Base-by-base conservation (phyloP, 2,329 filamentous ascomycete species). In the Pezicula carpinea region DNA sequence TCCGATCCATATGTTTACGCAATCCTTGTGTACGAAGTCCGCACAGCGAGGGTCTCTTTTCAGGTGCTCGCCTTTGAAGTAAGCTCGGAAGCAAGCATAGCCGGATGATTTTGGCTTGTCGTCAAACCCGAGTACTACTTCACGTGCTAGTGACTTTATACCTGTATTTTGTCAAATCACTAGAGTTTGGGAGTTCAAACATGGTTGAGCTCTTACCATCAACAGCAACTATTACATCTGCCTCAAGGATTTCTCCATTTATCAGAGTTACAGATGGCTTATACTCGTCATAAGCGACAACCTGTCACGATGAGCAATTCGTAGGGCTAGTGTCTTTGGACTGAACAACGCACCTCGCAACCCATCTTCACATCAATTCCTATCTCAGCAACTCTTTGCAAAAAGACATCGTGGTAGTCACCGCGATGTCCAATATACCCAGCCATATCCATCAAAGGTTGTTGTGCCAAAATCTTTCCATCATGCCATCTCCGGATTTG, bases 21-120 rank as follows among this genome's bases (percentile, higher is more conserved):
- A 70, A 48, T 72, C 69, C 22, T 69, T 65, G 41, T 66, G 61
- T 0, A 71, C 62, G 39, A 71, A 70, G n/a, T 66, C 66, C 26
- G 64, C 60, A 49, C 67, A 70, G 18, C 62, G 38, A 4, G 63
- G 60, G 32, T 68, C 62, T 7, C 64, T 59, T 29, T 55, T 61
- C 14, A 71, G 56, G 34, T 67, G 59, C 7, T 60, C 53, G 3
- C 68, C 62, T 14, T 65, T 63, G 48, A 69, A 68, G 46, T 70
- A 77, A 0, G 75, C 72, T 19, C 75, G 64, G 63, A 71, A 78
- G 36, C 76, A 75, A 1, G 75, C 74, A 52, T 77, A 79, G 0
- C 76, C 75, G 44, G 69, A 73, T 29, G 70, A 73, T 55, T 76
- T 76, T 1, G 73, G 74, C 40, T 72, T 72, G 49, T 77, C 74